A percentile compares a stretch with the other conserved stretches of the same genome.
Conservation (phyloP, 768 basidiomycete species). For the Hericium alpestre region DNA sequence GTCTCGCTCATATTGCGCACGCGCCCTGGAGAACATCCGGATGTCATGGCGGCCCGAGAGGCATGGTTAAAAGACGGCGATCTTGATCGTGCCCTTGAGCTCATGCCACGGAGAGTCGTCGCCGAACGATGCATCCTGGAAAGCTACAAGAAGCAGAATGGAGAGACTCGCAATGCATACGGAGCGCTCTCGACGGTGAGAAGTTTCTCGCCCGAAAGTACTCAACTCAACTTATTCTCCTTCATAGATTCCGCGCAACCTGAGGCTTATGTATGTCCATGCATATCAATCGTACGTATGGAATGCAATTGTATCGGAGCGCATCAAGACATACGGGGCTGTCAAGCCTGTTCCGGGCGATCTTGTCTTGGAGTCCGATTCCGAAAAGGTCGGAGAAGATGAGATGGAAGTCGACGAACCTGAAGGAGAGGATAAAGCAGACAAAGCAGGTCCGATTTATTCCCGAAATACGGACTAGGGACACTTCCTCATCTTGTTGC, state of each 20-base stretch:
- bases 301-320: conserved; percentile 95
- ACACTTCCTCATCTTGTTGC: neutral
- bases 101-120: conserved; percentile 86
- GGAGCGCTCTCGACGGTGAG: conserved; percentile 77
- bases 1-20: conserved; percentile 71
- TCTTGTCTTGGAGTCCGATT: conserved; percentile 62
- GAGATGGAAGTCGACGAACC: conserved; percentile 21
- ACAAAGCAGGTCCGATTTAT: neutral
- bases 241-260: conserved; percentile 81
- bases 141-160: conserved; percentile 72
- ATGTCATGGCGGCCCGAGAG: conserved; percentile 71
- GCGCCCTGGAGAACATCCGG: conserved; percentile 87
- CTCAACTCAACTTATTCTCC: no score
- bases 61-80: conserved; percentile 84
- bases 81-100: conserved; percentile 66
- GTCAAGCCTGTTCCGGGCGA: conserved; percentile 77
- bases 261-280: conserved; percentile 95
- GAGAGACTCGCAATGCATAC: conserved; percentile 74
- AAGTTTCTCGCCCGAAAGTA: neutral
- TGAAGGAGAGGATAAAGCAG: conserved; percentile 20
- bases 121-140: conserved; percentile 91
- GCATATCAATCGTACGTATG: conserved; percentile 98
- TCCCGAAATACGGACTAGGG: no score
- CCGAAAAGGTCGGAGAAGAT: conserved; percentile 16
- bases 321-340: conserved; percentile 68